Evolutionary conservation across 1,284 basidiomycete genomes (phyloP).

Genomic region (Cryptococcus sp.): DNA sequence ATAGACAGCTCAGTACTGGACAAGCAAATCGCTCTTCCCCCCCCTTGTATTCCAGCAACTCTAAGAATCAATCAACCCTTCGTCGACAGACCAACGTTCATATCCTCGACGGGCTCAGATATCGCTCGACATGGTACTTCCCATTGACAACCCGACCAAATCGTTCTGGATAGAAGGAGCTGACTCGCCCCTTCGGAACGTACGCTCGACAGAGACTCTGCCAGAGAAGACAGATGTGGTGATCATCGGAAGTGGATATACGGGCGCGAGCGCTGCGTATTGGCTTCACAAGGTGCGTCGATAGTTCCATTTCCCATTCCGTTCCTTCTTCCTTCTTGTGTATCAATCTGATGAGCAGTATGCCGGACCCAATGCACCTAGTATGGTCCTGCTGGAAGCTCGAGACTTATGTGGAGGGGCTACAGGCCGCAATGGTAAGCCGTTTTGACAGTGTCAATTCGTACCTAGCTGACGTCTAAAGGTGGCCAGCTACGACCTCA

Average conservation of each 20-base stretch:
- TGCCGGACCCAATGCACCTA: slow-evolving; percentile 2
- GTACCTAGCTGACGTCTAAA: background rate
- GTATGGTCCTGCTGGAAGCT: slow-evolving; percentile 31
- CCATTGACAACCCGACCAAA: slow-evolving; percentile 10
- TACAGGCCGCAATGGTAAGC: slow-evolving; percentile 30
- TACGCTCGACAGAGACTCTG: slow-evolving; percentile 12
- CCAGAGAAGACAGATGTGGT: slow-evolving; percentile 16
- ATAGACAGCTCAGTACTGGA: no score
- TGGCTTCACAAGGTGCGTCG: slow-evolving; percentile 11
- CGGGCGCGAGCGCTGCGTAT: slow-evolving; percentile 7
- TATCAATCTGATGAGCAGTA: background rate
- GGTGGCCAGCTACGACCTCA: slow-evolving; percentile 25
- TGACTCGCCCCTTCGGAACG: slow-evolving; percentile 12
- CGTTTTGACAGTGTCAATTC: background rate
- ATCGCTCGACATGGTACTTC: slow-evolving; percentile 9
- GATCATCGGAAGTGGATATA: slow-evolving; percentile 19
- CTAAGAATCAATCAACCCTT: no score
- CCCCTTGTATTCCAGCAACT: no score
- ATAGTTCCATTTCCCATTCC: background rate
- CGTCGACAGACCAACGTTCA: no score
- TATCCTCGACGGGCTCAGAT: no score
- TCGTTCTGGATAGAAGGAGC: slow-evolving; percentile 18
- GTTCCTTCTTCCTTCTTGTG: background rate
- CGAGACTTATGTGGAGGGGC: slow-evolving; percentile 30
- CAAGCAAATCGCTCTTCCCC: no score